Percentiles rank a stretch among this genome's conserved stretches.
phyloP scores from a whole-genome alignment of 371 early-diverging fungal genomes.

The Mucor sp. region DNA sequence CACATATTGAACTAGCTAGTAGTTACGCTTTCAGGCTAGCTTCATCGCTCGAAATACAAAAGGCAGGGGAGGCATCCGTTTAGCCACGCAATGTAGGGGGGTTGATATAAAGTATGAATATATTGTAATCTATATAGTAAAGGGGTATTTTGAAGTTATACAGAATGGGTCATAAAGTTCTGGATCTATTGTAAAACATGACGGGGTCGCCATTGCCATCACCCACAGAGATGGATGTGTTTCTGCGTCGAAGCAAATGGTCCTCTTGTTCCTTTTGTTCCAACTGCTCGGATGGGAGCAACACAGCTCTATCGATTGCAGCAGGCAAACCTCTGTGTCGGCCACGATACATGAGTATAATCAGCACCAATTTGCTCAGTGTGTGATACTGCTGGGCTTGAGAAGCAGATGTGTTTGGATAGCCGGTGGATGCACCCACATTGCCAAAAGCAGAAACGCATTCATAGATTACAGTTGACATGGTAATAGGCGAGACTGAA shows the following conservation, averaged over 20 bases:
- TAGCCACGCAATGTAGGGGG: background rate
- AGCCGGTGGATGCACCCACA: conserved; percentile 46
- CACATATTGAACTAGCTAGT: background rate
- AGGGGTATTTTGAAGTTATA: background rate
- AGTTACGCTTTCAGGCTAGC: background rate
- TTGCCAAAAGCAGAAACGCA: conserved; percentile 54
- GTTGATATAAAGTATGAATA: background rate
- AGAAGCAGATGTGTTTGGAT: conserved; percentile 36
- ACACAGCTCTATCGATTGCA: conserved; percentile 51
- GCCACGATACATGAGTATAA: conserved; percentile 51
- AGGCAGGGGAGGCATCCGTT: background rate
- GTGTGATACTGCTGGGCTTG: conserved; percentile 42
- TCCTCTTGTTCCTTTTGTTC: conserved; percentile 29
- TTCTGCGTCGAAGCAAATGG: conserved; percentile 15
- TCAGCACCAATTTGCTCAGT: conserved; percentile 42
- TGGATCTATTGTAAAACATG: conserved; percentile 21
- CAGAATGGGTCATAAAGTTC: conserved; percentile 11
- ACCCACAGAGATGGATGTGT: conserved; percentile 16
- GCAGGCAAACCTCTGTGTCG: conserved; percentile 52
- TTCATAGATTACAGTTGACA: conserved; percentile 45
- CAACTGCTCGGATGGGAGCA: conserved; percentile 45
- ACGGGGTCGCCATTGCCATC: conserved; percentile 1
- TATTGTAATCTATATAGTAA: background rate
- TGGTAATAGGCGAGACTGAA: conserved; percentile 41
- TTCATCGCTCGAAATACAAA: background rate